phyloP scores from a whole-genome alignment of 208 protist species.

The Porcisia deanei region DNA sequence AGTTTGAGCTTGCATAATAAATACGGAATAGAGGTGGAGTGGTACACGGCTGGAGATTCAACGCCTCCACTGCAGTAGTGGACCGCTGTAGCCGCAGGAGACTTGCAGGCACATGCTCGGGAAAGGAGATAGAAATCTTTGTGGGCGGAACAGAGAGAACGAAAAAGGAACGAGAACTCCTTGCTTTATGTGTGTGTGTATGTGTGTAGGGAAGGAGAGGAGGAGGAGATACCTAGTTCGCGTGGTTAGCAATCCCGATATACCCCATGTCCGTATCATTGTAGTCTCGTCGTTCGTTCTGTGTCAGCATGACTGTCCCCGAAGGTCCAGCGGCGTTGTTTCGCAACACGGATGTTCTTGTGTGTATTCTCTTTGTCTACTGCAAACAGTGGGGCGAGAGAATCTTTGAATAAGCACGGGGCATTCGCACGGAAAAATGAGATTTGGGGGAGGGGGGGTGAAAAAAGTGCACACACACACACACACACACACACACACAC shows the following conservation, averaged over 20 bases:
- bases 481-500: constrained; percentile 10
- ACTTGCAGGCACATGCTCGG: background rate
- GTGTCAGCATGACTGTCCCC: background rate
- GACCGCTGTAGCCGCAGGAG: too few relatives aligned
- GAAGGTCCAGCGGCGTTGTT: background rate
- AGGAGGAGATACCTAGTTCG: too few relatives aligned
- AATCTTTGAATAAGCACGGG: background rate
- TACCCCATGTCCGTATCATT: background rate
- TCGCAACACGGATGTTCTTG: background rate
- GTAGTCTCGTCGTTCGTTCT: too few relatives aligned
- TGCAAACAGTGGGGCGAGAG: background rate
- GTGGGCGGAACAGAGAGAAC: background rate
- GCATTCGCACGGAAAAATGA: background rate
- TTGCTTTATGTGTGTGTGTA: background rate
- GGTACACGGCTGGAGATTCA: background rate
- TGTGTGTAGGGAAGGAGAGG: background rate
- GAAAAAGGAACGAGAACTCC: background rate
- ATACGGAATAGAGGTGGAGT: background rate
- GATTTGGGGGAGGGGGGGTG: background rate
- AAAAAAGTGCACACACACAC: background rate
- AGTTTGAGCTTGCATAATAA: too few relatives aligned
- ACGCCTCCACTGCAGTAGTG: background rate
- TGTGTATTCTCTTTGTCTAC: background rate
- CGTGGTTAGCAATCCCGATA: background rate
- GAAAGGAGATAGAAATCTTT: background rate